These are phyloP conservation scores for Suillus variegatus DNA, from an alignment of 768 basidiomycete species.

Conservation along the genomic window DNA sequence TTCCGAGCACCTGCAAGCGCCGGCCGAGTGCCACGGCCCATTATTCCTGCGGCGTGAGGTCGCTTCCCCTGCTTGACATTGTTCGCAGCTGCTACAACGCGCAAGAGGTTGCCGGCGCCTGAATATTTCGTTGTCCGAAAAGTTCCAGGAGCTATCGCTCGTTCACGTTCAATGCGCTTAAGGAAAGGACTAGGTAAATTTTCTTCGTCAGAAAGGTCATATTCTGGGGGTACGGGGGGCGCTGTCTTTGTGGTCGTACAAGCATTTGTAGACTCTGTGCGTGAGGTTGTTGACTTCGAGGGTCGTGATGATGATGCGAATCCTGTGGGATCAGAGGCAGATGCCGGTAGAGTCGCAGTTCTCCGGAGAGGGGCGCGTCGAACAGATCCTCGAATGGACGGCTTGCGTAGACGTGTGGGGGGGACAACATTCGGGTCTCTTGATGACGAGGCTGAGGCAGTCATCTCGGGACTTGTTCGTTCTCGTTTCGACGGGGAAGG, in stretches of 20 bases:
- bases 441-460: slow-evolving; percentile 30
- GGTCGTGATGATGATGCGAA: slow-evolving; percentile 25
- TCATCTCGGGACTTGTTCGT: slow-evolving; percentile 32
- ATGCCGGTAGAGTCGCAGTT: slow-evolving; percentile 31
- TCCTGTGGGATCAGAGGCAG: slow-evolving; percentile 42
- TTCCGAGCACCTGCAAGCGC: slow-evolving; percentile 47
- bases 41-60: slow-evolving; percentile 14
- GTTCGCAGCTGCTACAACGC: slow-evolving; percentile 62
- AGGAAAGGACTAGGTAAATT: slow-evolving; percentile 86
- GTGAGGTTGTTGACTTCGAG: slow-evolving; percentile 20
- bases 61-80: slow-evolving; percentile 31
- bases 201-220: slow-evolving; percentile 77
- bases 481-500: slow-evolving; percentile 53
- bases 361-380: slow-evolving; percentile 30
- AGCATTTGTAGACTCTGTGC: slow-evolving; percentile 5
- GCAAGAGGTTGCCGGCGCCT: slow-evolving; percentile 54
- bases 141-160: slow-evolving; percentile 14
- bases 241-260: slow-evolving; percentile 17
- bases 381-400: slow-evolving; percentile 51
- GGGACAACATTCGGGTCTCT: slow-evolving; percentile 28
- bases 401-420: slow-evolving; percentile 54
- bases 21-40: slow-evolving; percentile 30
- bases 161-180: slow-evolving; percentile 51
- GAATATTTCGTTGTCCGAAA: slow-evolving; percentile 38
- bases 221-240: slow-evolving; percentile 42